Conservation (phyloP, 2,329 filamentous ascomycete genomes). For the Immersiporthe knoxdaviesiana region DNA sequence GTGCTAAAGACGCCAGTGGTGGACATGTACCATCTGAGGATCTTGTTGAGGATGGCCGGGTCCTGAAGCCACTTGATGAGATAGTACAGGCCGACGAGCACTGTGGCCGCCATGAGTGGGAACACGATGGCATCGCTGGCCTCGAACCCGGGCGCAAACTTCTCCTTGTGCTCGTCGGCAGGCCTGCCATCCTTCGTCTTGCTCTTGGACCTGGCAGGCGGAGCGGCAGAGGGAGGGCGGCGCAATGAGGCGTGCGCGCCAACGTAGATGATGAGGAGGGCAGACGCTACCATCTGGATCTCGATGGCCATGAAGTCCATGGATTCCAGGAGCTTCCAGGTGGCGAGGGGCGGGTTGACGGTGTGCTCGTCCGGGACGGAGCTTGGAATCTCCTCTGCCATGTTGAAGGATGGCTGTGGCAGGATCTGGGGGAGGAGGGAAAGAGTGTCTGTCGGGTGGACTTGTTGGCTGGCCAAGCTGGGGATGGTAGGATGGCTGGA, state of each 20-base stretch:
- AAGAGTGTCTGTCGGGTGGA: too few species aligned
- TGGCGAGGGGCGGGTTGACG: conserved; percentile 7
- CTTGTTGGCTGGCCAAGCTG: not conserved
- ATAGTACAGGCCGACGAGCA: conserved; percentile 77
- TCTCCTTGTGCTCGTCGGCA: conserved; percentile 54
- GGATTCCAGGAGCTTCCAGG: conserved; percentile 19
- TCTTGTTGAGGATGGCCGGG: conserved; percentile 77
- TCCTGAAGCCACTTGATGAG: conserved; percentile 88
- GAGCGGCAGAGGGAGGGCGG: conserved; percentile 77
- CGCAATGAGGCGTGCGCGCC: conserved; percentile 85
- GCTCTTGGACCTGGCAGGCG: conserved; percentile 50
- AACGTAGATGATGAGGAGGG: conserved; percentile 81
- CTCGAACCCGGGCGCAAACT: conserved; percentile 64
- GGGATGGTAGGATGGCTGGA: too few species aligned
- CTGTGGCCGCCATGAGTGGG: conserved; percentile 74
- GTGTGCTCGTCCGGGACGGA: conserved; percentile 20
- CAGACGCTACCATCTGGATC: conserved; percentile 60
- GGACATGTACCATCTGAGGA: conserved; percentile 83
- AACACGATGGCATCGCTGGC: conserved; percentile 84
- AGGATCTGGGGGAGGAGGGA: not conserved
- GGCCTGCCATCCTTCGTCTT: conserved; percentile 34
- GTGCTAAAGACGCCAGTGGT: conserved; percentile 78
- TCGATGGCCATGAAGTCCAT: conserved; percentile 50
- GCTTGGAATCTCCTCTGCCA: conserved; percentile 18
- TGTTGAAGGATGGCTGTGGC: not conserved